Evolutionary conservation across 1,139 yeast genomes (phyloP).

Genomic region (Suhomyces kunorum): DNA sequence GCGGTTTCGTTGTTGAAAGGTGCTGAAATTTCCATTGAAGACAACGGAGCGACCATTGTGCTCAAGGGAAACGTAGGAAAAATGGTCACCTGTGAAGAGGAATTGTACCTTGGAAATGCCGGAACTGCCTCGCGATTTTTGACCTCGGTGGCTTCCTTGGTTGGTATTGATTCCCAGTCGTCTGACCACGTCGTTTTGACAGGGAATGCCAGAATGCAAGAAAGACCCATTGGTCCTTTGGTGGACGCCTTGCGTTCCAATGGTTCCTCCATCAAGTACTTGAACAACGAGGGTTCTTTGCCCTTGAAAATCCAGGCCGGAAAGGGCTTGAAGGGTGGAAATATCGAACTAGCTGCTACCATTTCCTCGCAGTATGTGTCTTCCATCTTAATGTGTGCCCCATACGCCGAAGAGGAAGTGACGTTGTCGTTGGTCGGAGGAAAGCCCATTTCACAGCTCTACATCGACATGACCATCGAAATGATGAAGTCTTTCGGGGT

Average conservation of each 20-base stretch:
- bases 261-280: slow-evolving; percentile 73
- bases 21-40: slow-evolving; percentile 77
- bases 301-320: slow-evolving; percentile 78
- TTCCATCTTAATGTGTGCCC: slow-evolving; percentile 95
- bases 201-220: slow-evolving; percentile 97
- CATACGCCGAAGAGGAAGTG: slow-evolving; percentile 87
- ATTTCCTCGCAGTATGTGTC: slow-evolving; percentile 97
- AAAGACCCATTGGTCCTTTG: slow-evolving; percentile 94
- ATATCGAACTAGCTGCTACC: slow-evolving; percentile 92
- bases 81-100: slow-evolving; percentile 57
- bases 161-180: slow-evolving; percentile 39
- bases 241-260: slow-evolving; percentile 85
- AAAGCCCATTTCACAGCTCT: slow-evolving; percentile 92
- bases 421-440: slow-evolving; percentile 91
- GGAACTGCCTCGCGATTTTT: slow-evolving; percentile 97
- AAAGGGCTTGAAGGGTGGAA: slow-evolving; percentile 79
- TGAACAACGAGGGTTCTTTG: slow-evolving; percentile 77
- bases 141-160: slow-evolving; percentile 87
- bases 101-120: slow-evolving; percentile 90
- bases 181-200: slow-evolving; percentile 63
- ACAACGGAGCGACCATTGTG: slow-evolving; percentile 85
- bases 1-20: slow-evolving; percentile 82
- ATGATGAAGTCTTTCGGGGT: slow-evolving; percentile 95
- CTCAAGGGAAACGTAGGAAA: slow-evolving; percentile 86
- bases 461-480: slow-evolving; percentile 94